Conservation (phyloP, 1,139 yeast genomes). For the Hyphopichia khmerensis region DNA sequence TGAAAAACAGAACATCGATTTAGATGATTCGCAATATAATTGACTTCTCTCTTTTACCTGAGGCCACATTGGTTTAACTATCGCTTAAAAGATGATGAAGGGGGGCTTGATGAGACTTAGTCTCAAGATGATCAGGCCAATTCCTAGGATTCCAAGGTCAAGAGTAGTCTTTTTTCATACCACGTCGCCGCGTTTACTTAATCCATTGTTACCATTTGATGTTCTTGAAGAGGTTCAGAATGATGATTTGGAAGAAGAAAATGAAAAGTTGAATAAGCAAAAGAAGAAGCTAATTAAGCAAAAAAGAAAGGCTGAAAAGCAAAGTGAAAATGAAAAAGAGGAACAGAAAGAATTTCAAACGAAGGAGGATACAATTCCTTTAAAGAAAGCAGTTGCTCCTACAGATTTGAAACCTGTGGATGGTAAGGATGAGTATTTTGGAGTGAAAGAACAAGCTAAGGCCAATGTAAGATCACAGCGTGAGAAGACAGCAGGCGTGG, state of each 20-base stretch:
- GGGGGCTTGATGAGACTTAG: too few relatives aligned
- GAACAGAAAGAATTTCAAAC: constrained; percentile 8
- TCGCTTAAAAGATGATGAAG: too few relatives aligned
- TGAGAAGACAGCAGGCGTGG: not conserved
- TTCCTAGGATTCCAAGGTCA: not conserved
- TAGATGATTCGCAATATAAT: too few relatives aligned
- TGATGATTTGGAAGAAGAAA: constrained; percentile 30
- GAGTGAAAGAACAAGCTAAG: constrained; percentile 10
- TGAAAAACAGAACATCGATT: too few relatives aligned
- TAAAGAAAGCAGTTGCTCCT: constrained; percentile 1
- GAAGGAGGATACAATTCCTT: constrained; percentile 16
- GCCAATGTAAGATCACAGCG: constrained; percentile 16
- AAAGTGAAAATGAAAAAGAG: not conserved
- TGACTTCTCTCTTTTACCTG: too few relatives aligned
- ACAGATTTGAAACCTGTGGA: not conserved
- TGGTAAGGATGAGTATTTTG: constrained; percentile 3
- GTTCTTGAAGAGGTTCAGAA: constrained; percentile 29
- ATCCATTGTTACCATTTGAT: constrained; percentile 33
- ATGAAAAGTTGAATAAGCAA: constrained; percentile 23
- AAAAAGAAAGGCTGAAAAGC: constrained; percentile 13
- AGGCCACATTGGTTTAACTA: too few relatives aligned
- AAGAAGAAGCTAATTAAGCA: constrained; percentile 23
- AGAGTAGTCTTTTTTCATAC: not conserved
- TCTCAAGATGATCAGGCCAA: not conserved
- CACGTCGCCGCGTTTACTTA: constrained; percentile 10